These are phyloP conservation scores for Cyberlindnera xishuangbannaensis DNA, from an alignment of 805 yeast species.

Conservation along the genomic window DNA sequence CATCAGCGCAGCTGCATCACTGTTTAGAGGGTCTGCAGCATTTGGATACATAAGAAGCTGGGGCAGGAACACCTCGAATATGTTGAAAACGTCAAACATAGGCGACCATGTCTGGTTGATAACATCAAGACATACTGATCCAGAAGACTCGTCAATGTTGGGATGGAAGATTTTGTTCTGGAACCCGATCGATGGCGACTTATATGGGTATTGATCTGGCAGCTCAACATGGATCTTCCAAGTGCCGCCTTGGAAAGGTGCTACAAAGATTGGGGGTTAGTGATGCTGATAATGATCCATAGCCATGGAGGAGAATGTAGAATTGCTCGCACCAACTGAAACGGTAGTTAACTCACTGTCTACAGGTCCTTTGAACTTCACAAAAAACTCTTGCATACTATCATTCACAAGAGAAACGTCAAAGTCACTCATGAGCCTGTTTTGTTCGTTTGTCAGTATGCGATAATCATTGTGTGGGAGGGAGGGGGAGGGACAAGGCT, in stretches of 20 bases:
- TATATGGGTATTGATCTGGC: constrained; percentile 93
- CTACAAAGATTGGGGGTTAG: constrained; percentile 14
- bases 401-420: constrained; percentile 81
- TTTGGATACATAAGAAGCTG: constrained; percentile 89
- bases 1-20: constrained; percentile 80
- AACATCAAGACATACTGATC: constrained; percentile 92
- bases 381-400: constrained; percentile 80
- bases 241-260: constrained; percentile 84
- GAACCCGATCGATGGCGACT: constrained; percentile 93
- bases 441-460: constrained; percentile 7
- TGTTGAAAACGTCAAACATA: constrained; percentile 86
- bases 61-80: constrained; percentile 89
- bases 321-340: no score
- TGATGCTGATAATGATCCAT: constrained; percentile 1
- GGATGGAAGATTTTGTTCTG: constrained; percentile 91
- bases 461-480: neutral
- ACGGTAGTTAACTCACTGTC: constrained; percentile 47
- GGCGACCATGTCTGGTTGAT: constrained; percentile 98
- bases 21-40: constrained; percentile 89
- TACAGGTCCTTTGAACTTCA: constrained; percentile 79
- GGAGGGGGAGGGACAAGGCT: neutral
- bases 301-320: no score
- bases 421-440: constrained; percentile 80
- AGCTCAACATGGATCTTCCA: constrained; percentile 92
- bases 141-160: constrained; percentile 84